Evolutionary conservation across 805 yeast genomes (phyloP).

Genomic region (Lipomyces kockii): DNA sequence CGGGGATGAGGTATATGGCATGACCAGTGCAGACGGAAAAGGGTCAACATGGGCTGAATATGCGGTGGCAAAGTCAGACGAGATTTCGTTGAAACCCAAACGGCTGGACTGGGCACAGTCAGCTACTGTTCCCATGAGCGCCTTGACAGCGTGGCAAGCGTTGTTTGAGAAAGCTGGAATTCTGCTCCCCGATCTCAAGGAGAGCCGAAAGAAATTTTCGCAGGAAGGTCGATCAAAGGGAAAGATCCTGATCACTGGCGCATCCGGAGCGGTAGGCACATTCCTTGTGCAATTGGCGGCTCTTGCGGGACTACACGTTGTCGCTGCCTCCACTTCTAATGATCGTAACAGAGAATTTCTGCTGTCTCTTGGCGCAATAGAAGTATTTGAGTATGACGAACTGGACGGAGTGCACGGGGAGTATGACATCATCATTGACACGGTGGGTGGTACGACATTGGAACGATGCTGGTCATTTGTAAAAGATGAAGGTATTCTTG

Average conservation of each 20-base stretch:
- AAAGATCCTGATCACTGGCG: background rate
- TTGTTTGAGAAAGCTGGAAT: conserved; percentile 4
- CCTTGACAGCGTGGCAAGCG: conserved; percentile 7
- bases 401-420: background rate
- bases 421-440: conserved; percentile 1
- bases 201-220: background rate
- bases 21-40: background rate
- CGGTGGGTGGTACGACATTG: conserved; percentile 3
- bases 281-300: conserved; percentile 1
- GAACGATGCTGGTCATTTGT: conserved; percentile 4
- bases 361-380: background rate
- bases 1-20: conserved; percentile 4
- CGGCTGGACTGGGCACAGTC: conserved; percentile 1
- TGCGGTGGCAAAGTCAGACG: background rate
- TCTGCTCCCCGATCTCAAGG: background rate
- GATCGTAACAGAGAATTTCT: conserved; percentile 4
- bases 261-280: background rate
- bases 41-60: conserved; percentile 8
- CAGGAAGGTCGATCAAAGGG: background rate
- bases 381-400: conserved; percentile 1
- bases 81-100: background rate
- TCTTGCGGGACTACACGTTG: conserved; percentile 1
- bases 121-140: conserved; percentile 4
- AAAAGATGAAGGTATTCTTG: background rate
- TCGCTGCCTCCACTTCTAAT: conserved; percentile 5